Conservation (phyloP, 345 rosid genomes). For the Heritiera fomes region DNA sequence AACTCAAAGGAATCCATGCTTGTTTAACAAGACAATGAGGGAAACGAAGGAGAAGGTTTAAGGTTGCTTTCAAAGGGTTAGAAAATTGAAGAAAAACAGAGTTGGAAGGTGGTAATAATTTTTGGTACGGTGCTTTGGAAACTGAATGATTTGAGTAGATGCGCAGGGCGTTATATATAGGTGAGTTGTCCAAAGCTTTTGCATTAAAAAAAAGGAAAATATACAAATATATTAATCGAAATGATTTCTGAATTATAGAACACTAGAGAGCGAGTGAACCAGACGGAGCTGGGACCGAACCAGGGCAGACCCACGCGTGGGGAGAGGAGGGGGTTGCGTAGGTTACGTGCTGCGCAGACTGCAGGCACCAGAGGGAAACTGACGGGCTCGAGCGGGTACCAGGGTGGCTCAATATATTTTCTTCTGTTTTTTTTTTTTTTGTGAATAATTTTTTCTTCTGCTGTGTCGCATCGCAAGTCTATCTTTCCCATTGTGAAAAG, state of each 20-base stretch:
- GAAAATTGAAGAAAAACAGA: slow-evolving; percentile 12
- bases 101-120: neutral
- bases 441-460: neutral
- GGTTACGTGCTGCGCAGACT: slow-evolving; percentile 7
- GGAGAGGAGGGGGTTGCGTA: neutral
- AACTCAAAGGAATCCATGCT: slow-evolving; percentile 20
- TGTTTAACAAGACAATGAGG: neutral
- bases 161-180: neutral
- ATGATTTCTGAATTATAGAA: slow-evolving; percentile 2
- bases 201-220: neutral
- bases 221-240: neutral
- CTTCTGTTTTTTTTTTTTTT: neutral
- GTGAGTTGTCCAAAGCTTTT: neutral
- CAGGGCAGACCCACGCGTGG: slow-evolving; percentile 8
- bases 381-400: slow-evolving; percentile 10
- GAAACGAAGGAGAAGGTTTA: neutral
- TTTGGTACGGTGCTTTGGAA: slow-evolving; percentile 11
- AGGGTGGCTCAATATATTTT: neutral
- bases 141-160: slow-evolving; percentile 4
- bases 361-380: neutral
- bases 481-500: neutral
- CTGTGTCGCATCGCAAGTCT: neutral
- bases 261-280: neutral
- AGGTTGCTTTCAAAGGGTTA: slow-evolving; percentile 10
- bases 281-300: neutral